A percentile compares a stretch with the other conserved stretches of the same genome.
These are phyloP conservation scores for Diospyros kaki DNA, from an alignment of 148 eudicot genomes.

Conservation along the genomic window DNA sequence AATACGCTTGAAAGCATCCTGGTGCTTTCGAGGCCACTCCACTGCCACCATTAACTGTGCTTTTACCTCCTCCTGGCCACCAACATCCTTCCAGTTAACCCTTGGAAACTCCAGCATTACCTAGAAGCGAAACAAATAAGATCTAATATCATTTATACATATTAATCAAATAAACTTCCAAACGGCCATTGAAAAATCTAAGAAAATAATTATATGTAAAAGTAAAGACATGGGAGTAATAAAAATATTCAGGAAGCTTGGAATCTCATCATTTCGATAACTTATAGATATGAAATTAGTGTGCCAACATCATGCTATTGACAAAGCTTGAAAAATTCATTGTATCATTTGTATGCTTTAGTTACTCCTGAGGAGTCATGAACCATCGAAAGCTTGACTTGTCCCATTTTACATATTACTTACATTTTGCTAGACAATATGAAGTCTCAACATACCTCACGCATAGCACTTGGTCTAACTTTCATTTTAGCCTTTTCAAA, in stretches of 20 bases:
- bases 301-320: not conserved
- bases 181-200: not conserved
- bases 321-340: not conserved
- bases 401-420: too few relatives aligned
- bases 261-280: not conserved
- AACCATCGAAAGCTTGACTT: not conserved
- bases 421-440: not conserved
- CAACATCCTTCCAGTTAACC: slow-evolving; percentile 94
- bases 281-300: not conserved
- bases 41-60: slow-evolving; percentile 89
- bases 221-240: not conserved
- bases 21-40: slow-evolving; percentile 94
- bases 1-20: slow-evolving; percentile 71
- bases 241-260: not conserved
- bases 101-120: slow-evolving; percentile 87
- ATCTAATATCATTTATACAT: not conserved
- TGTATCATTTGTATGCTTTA: not conserved
- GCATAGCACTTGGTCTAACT: slow-evolving; percentile 95
- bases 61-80: slow-evolving; percentile 91
- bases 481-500: slow-evolving; percentile 82
- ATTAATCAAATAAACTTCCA: not conserved
- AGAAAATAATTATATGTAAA: not conserved
- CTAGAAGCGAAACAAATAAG: slow-evolving; percentile 25
- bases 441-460: slow-evolving; percentile 65
- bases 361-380: not conserved